Evolutionary conservation across 805 yeast species (phyloP), one percentile per base, ranked within the genome.

Genomic region (Kodamaea jinghongensis): DNA sequence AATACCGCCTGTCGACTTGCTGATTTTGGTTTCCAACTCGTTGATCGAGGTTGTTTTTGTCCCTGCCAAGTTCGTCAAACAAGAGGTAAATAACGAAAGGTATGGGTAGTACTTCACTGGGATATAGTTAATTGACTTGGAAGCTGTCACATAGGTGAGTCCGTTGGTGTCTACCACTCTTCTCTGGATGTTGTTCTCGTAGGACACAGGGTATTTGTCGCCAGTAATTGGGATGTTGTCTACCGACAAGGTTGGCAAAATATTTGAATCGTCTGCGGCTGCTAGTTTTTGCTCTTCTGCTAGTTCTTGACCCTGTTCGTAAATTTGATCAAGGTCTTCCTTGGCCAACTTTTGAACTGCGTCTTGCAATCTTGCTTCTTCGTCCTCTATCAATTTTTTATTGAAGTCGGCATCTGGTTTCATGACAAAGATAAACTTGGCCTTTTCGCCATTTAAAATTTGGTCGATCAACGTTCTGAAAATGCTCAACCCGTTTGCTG

Each of bases 31-130:
- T 55, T 91, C 98, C 42, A 93, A 73, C 27, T 81, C 83, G 15
- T 87, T 85, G 76, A 86, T 86, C 0, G 83, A 57, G 43, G 83
- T 80, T 6, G 61, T 53, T 6, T 67, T 57, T 1, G 99, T 91
- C n/a, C 99, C 99, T 0, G 73, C 72, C 46, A 93, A 70, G 55
- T 82, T 87, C 3, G 95, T 84, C 44, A 93, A 66, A 34, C 95
- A 83, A 20, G 82, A 84, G 7, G 83, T 69, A 63, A 86, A 93
- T 32, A 93, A 58, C 0, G 96, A 86, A 44, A 93, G 58, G 48
- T 76, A 89, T 27, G 83, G 80, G 39, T 82, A 73, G 34, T 86
- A 67, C 4, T 79, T 78, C 2, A 63, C 48, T 9, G 95, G 91
- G 5, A 91, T 55, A 15, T 65, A 57, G 6, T 76, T 63, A 20